A percentile compares a stretch with the other conserved stretches of the same genome.
These are phyloP conservation scores for Backusella westeae DNA, from an alignment of 192 early-diverging fungal species.

Conservation along the genomic window DNA sequence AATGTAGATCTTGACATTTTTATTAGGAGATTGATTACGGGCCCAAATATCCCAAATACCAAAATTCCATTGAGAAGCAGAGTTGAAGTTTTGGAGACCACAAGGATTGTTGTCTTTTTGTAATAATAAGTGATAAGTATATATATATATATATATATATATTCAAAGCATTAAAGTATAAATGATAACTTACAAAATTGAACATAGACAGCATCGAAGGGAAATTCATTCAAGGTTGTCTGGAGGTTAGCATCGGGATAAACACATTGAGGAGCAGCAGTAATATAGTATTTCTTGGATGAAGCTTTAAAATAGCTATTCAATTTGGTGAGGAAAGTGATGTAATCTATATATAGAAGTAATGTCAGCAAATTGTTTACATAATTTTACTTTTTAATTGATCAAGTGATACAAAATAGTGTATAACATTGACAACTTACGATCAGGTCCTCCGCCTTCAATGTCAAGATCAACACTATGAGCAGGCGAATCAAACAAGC, in stretches of 20 bases:
- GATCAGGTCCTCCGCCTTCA: slow-evolving; percentile 51
- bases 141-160: no score
- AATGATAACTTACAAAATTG: slow-evolving; percentile 53
- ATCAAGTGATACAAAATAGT: not conserved
- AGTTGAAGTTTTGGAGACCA: slow-evolving; percentile 32
- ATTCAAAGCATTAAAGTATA: not conserved
- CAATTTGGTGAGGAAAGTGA: slow-evolving; percentile 49
- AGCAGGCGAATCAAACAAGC: not conserved
- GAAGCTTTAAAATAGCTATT: slow-evolving; percentile 42
- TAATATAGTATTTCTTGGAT: slow-evolving; percentile 54
- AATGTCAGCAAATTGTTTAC: not conserved
- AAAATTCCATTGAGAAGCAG: slow-evolving; percentile 32
- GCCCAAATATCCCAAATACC: slow-evolving; percentile 66
- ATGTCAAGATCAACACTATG: slow-evolving; percentile 59
- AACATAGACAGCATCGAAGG: slow-evolving; percentile 61
- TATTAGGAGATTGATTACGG: slow-evolving; percentile 51
- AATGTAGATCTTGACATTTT: slow-evolving; percentile 60
- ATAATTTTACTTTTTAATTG: not conserved
- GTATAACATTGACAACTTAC: slow-evolving; percentile 6
- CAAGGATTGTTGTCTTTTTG: slow-evolving; percentile 59
- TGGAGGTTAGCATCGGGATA: slow-evolving; percentile 63
- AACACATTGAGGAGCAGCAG: slow-evolving; percentile 62
- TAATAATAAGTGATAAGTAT: not conserved
- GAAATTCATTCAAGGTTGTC: slow-evolving; percentile 46
- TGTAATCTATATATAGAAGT: slow-evolving; percentile 39